Conservation (phyloP, 306 rosid species). For the Oxytropis ochrocephala region DNA sequence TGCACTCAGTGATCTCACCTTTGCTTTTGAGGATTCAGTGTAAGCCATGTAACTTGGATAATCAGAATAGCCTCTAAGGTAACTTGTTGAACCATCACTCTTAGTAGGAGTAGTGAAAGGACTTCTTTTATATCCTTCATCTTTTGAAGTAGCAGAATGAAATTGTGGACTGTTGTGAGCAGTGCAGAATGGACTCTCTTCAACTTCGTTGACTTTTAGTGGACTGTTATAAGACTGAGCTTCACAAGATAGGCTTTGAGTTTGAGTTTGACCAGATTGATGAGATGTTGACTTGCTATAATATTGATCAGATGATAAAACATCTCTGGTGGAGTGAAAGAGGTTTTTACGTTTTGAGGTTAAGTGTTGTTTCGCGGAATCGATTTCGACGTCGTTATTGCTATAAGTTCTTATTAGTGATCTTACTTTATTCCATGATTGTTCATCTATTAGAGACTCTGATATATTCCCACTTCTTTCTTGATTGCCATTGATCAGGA, state of each 20-base stretch:
- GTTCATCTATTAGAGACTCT: constrained; percentile 25
- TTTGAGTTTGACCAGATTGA: constrained; percentile 37
- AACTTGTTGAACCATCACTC: constrained; percentile 63
- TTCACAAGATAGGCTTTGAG: constrained; percentile 35
- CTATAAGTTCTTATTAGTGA: constrained; percentile 23
- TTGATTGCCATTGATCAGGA: constrained; percentile 21
- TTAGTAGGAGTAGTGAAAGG: constrained; percentile 70
- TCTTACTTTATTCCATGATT: constrained; percentile 33
- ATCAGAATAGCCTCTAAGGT: constrained; percentile 46
- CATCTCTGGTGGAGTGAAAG: constrained; percentile 32
- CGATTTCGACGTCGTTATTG: constrained; percentile 46
- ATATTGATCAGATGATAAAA: constrained; percentile 28
- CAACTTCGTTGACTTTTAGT: constrained; percentile 34
- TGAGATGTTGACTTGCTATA: constrained; percentile 43
- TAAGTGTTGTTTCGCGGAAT: constrained; percentile 38
- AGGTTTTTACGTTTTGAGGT: constrained; percentile 39
- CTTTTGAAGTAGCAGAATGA: constrained; percentile 49
- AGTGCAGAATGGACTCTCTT: constrained; percentile 57
- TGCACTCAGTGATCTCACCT: constrained; percentile 72
- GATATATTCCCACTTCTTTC: constrained; percentile 28
- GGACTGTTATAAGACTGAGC: constrained; percentile 45
- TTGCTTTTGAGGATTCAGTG: constrained; percentile 83
- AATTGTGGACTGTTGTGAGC: constrained; percentile 58
- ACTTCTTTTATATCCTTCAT: constrained; percentile 45
- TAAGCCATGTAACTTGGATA: constrained; percentile 81